These are phyloP conservation scores for Ceriops tagal DNA, from an alignment of 345 rosid genomes.

Conservation along the genomic window DNA sequence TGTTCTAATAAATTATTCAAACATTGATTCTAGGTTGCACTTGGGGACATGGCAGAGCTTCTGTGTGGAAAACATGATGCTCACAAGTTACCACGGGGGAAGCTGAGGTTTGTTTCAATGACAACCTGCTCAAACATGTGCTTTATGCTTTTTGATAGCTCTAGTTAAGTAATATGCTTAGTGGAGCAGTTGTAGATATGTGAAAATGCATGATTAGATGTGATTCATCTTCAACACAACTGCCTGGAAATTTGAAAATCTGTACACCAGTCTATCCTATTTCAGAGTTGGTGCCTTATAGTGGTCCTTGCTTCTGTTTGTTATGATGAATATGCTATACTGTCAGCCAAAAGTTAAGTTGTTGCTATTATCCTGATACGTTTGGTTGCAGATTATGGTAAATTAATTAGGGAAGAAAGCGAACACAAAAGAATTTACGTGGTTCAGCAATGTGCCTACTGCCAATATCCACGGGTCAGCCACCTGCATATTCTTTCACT, in stretches of 20 bases:
- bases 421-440: too few relatives aligned
- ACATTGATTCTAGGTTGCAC: constrained; percentile 57
- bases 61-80: constrained; percentile 54
- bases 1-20: constrained; percentile 11
- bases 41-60: constrained; percentile 86
- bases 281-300: background rate
- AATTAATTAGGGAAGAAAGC: background rate
- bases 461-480: too few relatives aligned
- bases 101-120: constrained; percentile 54
- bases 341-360: background rate
- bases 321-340: background rate
- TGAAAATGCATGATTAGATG: background rate
- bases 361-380: too few relatives aligned
- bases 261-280: background rate
- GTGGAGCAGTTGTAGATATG: background rate
- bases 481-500: too few relatives aligned
- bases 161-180: background rate
- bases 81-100: constrained; percentile 68
- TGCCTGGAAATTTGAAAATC: background rate
- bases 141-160: background rate
- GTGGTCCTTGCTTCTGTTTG: background rate
- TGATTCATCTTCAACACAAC: background rate
- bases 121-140: background rate
- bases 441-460: too few relatives aligned
- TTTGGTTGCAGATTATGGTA: background rate